Evolutionary conservation across 805 yeast genomes (phyloP).

Genomic region (Ogataea saltuana): DNA sequence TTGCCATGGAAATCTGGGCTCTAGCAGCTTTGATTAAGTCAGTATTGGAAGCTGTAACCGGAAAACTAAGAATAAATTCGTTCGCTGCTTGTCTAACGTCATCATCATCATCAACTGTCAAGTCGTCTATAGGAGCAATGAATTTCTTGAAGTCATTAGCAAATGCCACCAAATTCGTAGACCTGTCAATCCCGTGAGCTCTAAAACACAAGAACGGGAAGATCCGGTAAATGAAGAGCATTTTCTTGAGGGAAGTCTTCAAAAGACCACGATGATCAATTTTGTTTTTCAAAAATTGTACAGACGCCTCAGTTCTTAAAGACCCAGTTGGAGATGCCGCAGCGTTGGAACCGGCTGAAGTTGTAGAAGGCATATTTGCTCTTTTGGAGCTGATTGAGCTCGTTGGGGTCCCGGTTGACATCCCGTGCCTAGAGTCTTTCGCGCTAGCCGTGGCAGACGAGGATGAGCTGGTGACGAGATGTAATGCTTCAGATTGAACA

Average conservation of each 20-base stretch:
- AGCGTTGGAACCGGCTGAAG: not conserved
- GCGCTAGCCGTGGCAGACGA: not conserved
- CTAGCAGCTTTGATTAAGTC: slow-evolving; percentile 34
- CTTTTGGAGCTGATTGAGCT: slow-evolving; percentile 1
- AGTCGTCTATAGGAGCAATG: slow-evolving; percentile 37
- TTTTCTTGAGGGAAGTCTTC: slow-evolving; percentile 28
- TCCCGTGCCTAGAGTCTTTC: slow-evolving; percentile 1
- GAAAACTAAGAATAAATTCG: slow-evolving; percentile 38
- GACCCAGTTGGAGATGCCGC: not conserved
- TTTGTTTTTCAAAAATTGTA: slow-evolving; percentile 11
- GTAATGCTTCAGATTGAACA: not conserved
- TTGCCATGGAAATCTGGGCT: slow-evolving; percentile 40
- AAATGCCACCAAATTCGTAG: slow-evolving; percentile 19
- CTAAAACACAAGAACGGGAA: slow-evolving; percentile 37
- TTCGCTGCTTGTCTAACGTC: slow-evolving; percentile 38
- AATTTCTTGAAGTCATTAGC: slow-evolving; percentile 23
- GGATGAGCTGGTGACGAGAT: not conserved
- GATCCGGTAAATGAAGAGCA: slow-evolving; percentile 34
- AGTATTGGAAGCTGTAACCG: slow-evolving; percentile 34
- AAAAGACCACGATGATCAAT: slow-evolving; percentile 17
- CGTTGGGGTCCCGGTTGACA: not conserved
- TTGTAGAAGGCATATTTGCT: not conserved
- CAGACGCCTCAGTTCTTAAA: slow-evolving; percentile 3
- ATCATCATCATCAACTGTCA: slow-evolving; percentile 40
- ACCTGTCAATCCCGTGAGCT: slow-evolving; percentile 7